Base-by-base conservation (phyloP, 352 stramenopile species). In the Phytophthora citrophthora region DNA sequence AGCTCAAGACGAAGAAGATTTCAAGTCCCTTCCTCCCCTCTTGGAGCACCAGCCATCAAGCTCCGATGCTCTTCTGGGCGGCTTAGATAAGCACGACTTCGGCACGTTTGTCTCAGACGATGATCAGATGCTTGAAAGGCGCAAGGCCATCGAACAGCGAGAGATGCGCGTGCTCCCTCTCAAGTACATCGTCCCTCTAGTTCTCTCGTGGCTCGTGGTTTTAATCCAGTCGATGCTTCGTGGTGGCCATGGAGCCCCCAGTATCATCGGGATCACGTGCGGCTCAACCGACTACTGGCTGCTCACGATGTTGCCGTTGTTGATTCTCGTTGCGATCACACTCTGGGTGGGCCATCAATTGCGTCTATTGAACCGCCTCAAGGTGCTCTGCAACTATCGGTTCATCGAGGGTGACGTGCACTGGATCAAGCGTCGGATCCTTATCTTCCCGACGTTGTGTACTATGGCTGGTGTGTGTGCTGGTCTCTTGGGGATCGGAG, bases 401-500 rank as follows among this genome's bases (percentile, higher is more conserved):
- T 99, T 98, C 59, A 64, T 88, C 2, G 80, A 97, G 26, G 96
- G 96, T 31, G 97, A 99, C 68, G 95, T 99, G 20, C 81, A 98
- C 79, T 99, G 96, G 96, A 93, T 96, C 57, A 79, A 74, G 39
- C 70, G 66, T 13, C 86, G 90, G 15, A 96, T 95, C 3, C 73
- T 98, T 23, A 63, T 96, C 4, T 99, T 99, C 78, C 97, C 97
- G 5, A 53, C 79, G 1, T 83, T 98, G 61, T 99, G 95, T 54
- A 86, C 91, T 40, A 77, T 98, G 15, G 97, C 97, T 2, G 97
- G 97, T 15, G 84, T 99, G 20, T 95, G 94, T 54, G 96, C 96
- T 11, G 97, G 97, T 12, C 81, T 99, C 36, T 90, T 99, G 57
- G 97, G 97, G 13, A 93, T 99, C 16, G 97, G 97, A 44, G 97